Base-by-base conservation (phyloP, 2,329 filamentous ascomycete genomes). In the Paraphoma chrysanthemicola region DNA sequence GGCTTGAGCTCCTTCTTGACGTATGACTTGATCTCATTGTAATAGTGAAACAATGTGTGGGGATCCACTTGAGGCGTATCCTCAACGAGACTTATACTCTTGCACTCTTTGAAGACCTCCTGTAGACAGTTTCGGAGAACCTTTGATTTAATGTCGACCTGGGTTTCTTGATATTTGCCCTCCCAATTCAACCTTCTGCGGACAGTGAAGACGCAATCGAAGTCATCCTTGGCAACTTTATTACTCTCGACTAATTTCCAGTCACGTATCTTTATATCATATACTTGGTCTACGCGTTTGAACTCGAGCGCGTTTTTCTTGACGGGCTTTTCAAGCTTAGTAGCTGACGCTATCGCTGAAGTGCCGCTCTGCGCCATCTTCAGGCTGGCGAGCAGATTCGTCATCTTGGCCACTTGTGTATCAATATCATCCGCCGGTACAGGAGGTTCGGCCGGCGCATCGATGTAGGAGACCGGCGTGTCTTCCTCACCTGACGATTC, bases 121-220 rank as follows among this genome's bases (percentile, higher is more conserved):
- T 85, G 82, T 0, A 94, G 81, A 18, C 86, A 88, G 59, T 92
- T 88, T 7, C 89, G 88, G 3, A 97, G 81, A 14, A 87, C 78
- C 65, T 92, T 92, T 72, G 91, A 95, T 78, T 93, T 95, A 76
- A 97, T 90, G 63, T 96, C 92, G 47, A 97, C 87, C 12, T 88
- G 79, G 0, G 92, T 88, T 47, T 93, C 69, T 74, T 86, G 82
- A 67, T 91, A 93, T 68, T 92, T 92, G 60, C 92, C 91, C 65
- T 95, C 90, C 86, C 86, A 92, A 73, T 93, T 89, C 72, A 97
- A 96, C 12, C 86, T 89, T 52, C 93, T 85, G 14, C 91, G 87
- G 14, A 97, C 90, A 23, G 92, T 91, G 74, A 97, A 96, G 3
- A 74, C 69, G 49, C 89, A 95, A 57, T 93, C 88, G 74, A 92